These are phyloP conservation scores for Zygosaccharomyces lentus DNA, from an alignment of 805 yeast species.

Conservation along the genomic window DNA sequence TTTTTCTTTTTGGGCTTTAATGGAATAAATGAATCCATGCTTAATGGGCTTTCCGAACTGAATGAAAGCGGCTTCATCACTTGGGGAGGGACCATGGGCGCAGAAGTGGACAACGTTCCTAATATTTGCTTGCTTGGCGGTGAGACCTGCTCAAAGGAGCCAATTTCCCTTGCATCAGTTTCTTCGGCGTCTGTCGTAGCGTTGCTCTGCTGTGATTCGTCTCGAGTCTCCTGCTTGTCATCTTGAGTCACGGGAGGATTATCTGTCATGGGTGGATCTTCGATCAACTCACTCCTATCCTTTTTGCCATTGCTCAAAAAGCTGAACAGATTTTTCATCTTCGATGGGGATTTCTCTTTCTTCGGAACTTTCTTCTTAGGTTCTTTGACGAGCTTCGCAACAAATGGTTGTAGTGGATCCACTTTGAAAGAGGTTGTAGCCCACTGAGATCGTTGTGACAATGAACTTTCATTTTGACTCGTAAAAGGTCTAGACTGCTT, in stretches of 20 bases:
- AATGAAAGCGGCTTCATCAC: neutral
- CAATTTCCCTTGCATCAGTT: neutral
- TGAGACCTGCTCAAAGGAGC: neutral
- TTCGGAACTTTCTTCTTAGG: slow-evolving; percentile 15
- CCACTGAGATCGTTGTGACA: slow-evolving; percentile 10
- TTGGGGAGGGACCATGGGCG: neutral
- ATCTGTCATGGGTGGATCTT: neutral
- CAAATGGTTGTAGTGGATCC: slow-evolving; percentile 30
- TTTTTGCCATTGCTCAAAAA: slow-evolving; percentile 22
- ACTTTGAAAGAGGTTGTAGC: slow-evolving; percentile 24
- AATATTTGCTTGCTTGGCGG: neutral
- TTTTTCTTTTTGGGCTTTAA: slow-evolving; percentile 27
- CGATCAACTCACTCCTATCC: slow-evolving; percentile 6
- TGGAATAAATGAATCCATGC: slow-evolving; percentile 28
- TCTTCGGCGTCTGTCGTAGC: neutral
- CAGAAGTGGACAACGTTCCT: neutral
- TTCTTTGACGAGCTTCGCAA: slow-evolving; percentile 25
- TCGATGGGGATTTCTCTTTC: slow-evolving; percentile 17
- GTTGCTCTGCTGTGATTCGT: neutral
- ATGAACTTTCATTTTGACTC: neutral
- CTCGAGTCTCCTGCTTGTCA: neutral
- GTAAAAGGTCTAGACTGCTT: neutral
- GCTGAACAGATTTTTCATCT: slow-evolving; percentile 25
- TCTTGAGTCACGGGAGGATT: neutral
- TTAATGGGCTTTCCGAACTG: slow-evolving; percentile 8